A percentile compares a stretch with the other conserved stretches of the same genome.
phyloP scores from a whole-genome alignment of 2,329 filamentous ascomycete genomes.

The Talaromyces funiculosus region DNA sequence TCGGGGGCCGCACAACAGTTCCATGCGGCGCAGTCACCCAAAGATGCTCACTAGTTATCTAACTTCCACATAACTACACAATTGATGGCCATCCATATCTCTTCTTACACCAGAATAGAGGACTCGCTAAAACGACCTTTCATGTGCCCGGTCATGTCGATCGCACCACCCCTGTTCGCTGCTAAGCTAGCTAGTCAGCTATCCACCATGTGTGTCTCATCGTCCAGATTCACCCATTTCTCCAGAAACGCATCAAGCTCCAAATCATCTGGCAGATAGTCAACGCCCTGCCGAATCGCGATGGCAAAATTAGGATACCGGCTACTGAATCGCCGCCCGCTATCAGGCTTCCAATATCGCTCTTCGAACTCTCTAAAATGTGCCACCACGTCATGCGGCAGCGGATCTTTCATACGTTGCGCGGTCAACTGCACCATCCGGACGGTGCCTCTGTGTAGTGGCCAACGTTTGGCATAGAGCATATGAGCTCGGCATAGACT shows the following conservation, averaged over 20 bases:
- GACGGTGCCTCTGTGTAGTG: constrained; percentile 23
- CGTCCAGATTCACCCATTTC: constrained; percentile 22
- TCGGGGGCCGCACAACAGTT: neutral
- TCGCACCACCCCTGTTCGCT: too few relatives aligned
- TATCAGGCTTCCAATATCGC: constrained; percentile 16
- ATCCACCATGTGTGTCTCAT: too few relatives aligned
- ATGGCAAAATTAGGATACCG: constrained; percentile 20
- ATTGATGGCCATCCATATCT: too few relatives aligned
- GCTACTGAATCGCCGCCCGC: constrained; percentile 21
- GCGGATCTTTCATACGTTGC: constrained; percentile 17
- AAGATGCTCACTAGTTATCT: too few relatives aligned
- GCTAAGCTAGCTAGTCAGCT: too few relatives aligned
- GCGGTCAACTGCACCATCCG: constrained; percentile 26
- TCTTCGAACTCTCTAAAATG: constrained; percentile 22
- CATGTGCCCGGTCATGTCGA: too few relatives aligned
- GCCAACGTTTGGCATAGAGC: constrained; percentile 23
- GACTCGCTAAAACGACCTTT: too few relatives aligned
- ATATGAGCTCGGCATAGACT: constrained; percentile 23
- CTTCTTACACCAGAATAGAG: too few relatives aligned
- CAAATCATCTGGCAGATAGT: constrained; percentile 10
- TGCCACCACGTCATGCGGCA: constrained; percentile 22
- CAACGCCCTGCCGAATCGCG: constrained; percentile 1
- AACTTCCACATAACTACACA: too few relatives aligned
- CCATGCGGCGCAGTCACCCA: too few relatives aligned
- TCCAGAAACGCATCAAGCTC: constrained; percentile 25